phyloP scores from a whole-genome alignment of 805 yeast species.

The Schizosaccharomyces octosporus region DNA sequence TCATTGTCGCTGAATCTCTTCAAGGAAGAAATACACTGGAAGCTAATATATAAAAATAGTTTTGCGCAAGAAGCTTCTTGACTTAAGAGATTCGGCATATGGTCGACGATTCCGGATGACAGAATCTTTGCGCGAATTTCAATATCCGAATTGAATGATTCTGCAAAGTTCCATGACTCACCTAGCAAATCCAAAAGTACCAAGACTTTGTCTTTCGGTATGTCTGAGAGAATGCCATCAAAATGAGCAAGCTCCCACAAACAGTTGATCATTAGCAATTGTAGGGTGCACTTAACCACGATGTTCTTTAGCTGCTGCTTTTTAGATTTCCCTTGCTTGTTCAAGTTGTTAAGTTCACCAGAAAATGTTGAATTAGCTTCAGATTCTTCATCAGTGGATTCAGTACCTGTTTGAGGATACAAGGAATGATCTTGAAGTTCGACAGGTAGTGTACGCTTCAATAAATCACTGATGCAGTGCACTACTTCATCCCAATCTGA shows the following conservation, averaged over 20 bases:
- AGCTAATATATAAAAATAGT: background rate
- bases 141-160: conserved; percentile 67
- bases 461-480: conserved; percentile 38
- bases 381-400: background rate
- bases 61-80: conserved; percentile 40
- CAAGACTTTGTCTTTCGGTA: conserved; percentile 43
- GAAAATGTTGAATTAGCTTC: background rate
- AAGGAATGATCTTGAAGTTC: background rate
- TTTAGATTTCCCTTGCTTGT: background rate
- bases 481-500: conserved; percentile 57
- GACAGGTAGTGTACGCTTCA: conserved; percentile 17
- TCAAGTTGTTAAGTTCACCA: background rate
- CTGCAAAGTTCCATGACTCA: conserved; percentile 57
- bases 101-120: conserved; percentile 65
- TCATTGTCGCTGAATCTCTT: background rate
- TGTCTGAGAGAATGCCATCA: conserved; percentile 37
- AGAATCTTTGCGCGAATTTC: conserved; percentile 51
- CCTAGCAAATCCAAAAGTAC: conserved; percentile 35
- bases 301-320: conserved; percentile 27
- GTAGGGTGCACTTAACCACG: conserved; percentile 79
- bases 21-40: background rate
- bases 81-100: conserved; percentile 69
- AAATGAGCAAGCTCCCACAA: conserved; percentile 46
- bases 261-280: conserved; percentile 67
- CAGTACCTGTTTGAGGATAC: background rate